Evolutionary conservation across 1,284 basidiomycete genomes (phyloP).

Genomic region (Malassezia obtusa): DNA sequence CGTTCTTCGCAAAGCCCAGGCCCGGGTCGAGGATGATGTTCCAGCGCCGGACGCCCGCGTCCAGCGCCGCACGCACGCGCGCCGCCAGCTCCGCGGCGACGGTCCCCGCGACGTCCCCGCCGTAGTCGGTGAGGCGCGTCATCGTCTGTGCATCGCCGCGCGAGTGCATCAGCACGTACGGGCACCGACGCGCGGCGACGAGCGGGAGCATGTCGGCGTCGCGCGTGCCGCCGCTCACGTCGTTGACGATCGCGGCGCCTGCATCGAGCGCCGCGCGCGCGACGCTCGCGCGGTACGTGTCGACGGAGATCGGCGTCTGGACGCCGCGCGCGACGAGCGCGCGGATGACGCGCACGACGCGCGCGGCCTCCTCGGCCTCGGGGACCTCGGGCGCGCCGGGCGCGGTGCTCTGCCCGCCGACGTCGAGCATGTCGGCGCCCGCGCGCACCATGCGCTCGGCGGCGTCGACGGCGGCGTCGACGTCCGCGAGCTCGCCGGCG

Average conservation of each 20-base stretch:
- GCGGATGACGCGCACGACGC: conserved; percentile 58
- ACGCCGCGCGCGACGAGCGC: conserved; percentile 37
- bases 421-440: conserved; percentile 68
- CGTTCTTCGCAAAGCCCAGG: conserved; percentile 83
- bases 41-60: conserved; percentile 75
- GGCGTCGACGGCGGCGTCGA: conserved; percentile 31
- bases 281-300: conserved; percentile 81
- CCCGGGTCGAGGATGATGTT: conserved; percentile 85
- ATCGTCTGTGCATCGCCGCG: conserved; percentile 61
- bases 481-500: conserved; percentile 56
- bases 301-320: conserved; percentile 64
- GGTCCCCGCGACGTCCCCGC: conserved; percentile 64
- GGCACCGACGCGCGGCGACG: conserved; percentile 51
- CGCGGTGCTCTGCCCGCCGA: conserved; percentile 73
- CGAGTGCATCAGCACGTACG: conserved; percentile 86
- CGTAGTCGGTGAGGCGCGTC: conserved; percentile 52
- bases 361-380: conserved; percentile 58
- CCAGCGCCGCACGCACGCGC: conserved; percentile 62
- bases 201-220: conserved; percentile 58
- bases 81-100: conserved; percentile 65
- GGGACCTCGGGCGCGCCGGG: conserved; percentile 31
- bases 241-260: conserved; percentile 89
- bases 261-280: conserved; percentile 66
- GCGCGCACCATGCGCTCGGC: conserved; percentile 25
- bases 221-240: conserved; percentile 67